Evolutionary conservation across 2,329 filamentous ascomycete genomes (phyloP), one percentile per base, ranked within the genome.

Genomic region (Diplodia seriata): DNA sequence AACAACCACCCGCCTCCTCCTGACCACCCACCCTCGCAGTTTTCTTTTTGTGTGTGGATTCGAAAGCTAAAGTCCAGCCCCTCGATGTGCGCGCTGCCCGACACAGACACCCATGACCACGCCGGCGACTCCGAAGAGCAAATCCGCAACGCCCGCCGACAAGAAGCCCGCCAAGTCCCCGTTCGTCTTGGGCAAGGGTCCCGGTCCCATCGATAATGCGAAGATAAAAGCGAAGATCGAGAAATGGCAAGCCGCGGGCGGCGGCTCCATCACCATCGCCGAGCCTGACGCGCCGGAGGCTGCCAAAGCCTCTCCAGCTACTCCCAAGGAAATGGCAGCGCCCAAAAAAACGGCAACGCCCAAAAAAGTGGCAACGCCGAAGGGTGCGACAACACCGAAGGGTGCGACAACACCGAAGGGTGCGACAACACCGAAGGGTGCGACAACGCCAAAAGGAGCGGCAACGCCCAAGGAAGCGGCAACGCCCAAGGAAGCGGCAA

Each of bases 171-270:
- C 73, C 72, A 75, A 72, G 69, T 73, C 77, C 66, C 74, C 75
- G 67, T 73, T 72, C 68, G 76, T 79, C 69, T 78, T 79, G 68
- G 78, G 77, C 53, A 79, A 79, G 72, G 78, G 77, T 68, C 79
- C 79, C 70, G 77, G 76, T 71, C 79, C 79, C 71, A 74, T 78
- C 73, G 74, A 76, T 71, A 77, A 77, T 63, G 82, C 79, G 73
- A 83, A 84, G 72, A 81, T 96, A 57, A 87, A 87, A 70, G 90
- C 92, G 72, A 89, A 93, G 74, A 91, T 97, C 65, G 90, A 89
- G 72, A 86, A 90, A 79, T 97, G 93, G 93, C 93, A 97, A 78
- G 90, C 90, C 75, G 84, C 89, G 72, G 92, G 91, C 74, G 91
- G 90, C 40, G 85, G 86, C 6, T 90, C 89, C 31, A 51, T 68